Conservation (phyloP, 202 grass and related monocot species). For the Saccharum hybrid region DNA sequence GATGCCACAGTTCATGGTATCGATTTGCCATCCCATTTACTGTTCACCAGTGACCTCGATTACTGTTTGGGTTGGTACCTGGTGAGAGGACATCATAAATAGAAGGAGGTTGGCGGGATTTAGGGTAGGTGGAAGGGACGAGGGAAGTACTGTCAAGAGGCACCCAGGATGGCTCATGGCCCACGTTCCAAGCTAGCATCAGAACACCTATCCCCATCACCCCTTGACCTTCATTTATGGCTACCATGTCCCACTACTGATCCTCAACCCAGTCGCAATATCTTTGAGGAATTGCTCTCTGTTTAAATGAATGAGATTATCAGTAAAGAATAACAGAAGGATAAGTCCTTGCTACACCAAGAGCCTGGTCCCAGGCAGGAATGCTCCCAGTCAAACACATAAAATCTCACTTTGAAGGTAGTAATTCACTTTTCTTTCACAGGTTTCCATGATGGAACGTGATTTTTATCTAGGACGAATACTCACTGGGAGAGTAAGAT, state of each 20-base stretch:
- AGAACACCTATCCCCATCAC: not conserved
- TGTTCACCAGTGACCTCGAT: not conserved
- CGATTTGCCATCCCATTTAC: not conserved
- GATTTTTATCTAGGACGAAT: slow-evolving; percentile 99
- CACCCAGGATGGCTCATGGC: not conserved
- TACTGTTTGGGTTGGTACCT: not conserved
- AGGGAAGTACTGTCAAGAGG: not conserved
- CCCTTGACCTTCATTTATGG: not conserved
- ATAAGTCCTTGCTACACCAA: not conserved
- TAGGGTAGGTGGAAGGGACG: not conserved
- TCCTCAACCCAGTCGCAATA: not conserved
- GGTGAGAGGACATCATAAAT: not conserved
- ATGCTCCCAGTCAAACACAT: not conserved
- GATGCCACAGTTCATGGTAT: not conserved
- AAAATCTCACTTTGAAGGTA: slow-evolving; percentile 11
- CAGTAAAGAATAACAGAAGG: not conserved
- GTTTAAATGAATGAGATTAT: not conserved
- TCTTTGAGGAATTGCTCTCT: not conserved
- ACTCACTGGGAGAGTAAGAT: slow-evolving; percentile 89
- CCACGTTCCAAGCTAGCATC: not conserved
- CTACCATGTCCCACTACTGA: not conserved
- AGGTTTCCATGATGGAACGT: slow-evolving; percentile 99
- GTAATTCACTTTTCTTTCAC: slow-evolving; percentile 46
- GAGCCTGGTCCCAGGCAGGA: not conserved
- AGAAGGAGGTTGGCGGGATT: not conserved